These are phyloP conservation scores for Penicillium brevicompactum DNA, from an alignment of 2,329 filamentous ascomycete genomes.

Conservation along the genomic window DNA sequence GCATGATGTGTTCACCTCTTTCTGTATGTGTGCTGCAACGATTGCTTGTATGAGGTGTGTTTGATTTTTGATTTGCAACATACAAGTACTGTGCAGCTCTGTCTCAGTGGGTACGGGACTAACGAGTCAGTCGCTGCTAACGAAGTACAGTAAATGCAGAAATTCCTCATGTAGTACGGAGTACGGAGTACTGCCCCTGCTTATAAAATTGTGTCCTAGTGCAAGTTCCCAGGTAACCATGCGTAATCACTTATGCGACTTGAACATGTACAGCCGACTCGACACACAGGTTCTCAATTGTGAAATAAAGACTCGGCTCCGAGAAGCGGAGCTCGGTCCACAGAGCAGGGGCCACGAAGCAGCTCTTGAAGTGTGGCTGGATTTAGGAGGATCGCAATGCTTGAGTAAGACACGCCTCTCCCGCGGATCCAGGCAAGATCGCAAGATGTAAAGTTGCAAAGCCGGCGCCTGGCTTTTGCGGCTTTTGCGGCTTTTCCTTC, in stretches of 20 bases:
- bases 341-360: neutral
- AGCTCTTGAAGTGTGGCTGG: neutral
- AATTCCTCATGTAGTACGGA: neutral
- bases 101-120: neutral
- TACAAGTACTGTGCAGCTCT: neutral
- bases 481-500: neutral
- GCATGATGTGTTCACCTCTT: neutral
- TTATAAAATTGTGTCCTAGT: conserved; percentile 3
- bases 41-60: neutral
- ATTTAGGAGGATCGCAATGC: neutral
- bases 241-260: conserved; percentile 3
- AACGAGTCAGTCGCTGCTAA: neutral
- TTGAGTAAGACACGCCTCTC: neutral
- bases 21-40: neutral
- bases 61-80: neutral
- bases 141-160: neutral
- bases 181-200: neutral
- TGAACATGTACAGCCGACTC: neutral
- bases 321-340: neutral
- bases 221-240: too few relatives aligned
- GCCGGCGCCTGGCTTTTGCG: conserved; percentile 1
- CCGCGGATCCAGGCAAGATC: neutral
- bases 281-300: neutral
- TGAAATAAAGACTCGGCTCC: conserved; percentile 1
- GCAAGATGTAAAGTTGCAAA: conserved; percentile 7